Evolutionary conservation across 1,284 basidiomycete genomes (phyloP).

Genomic region (Coriolopsis trogii): DNA sequence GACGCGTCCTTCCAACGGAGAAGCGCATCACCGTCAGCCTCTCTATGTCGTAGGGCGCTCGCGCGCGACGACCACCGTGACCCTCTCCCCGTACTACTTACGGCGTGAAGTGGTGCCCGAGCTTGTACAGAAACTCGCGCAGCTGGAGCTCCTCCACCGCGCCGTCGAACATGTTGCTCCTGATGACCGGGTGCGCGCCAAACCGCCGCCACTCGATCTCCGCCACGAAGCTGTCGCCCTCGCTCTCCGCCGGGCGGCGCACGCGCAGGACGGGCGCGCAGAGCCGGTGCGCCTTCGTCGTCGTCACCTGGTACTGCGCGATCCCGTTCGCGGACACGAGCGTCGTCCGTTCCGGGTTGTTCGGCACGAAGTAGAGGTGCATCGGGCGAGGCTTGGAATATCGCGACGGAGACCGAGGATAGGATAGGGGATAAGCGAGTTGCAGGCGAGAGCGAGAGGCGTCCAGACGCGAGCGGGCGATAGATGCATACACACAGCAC

Average conservation of each 20-base stretch:
- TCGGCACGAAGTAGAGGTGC: conserved; percentile 53
- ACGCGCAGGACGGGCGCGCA: conserved; percentile 38
- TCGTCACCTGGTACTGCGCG: conserved; percentile 49
- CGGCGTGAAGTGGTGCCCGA: conserved; percentile 44
- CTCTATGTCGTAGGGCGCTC: neutral
- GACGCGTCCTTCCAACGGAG: conserved; percentile 46
- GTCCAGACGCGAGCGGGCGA: too few relatives aligned
- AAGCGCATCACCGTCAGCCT: neutral
- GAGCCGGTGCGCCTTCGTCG: conserved; percentile 37
- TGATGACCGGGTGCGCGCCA: conserved; percentile 45
- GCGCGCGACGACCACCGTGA: neutral
- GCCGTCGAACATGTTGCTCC: conserved; percentile 43
- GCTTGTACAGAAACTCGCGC: conserved; percentile 48
- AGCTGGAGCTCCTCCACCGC: conserved; percentile 39
- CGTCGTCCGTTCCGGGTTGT: conserved; percentile 50
- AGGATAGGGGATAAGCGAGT: neutral
- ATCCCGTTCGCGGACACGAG: conserved; percentile 52
- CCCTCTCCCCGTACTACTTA: conserved; percentile 42
- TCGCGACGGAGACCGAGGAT: neutral
- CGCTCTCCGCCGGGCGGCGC: conserved; percentile 39
- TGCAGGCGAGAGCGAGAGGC: neutral
- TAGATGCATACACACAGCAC: too few relatives aligned
- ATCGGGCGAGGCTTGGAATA: conserved; percentile 30
- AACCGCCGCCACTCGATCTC: conserved; percentile 51
- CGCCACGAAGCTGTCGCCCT: conserved; percentile 45